A percentile compares a stretch with the other conserved stretches of the same genome.
phyloP scores from a whole-genome alignment of 805 yeast genomes.

The Saturnispora zaruensis region DNA sequence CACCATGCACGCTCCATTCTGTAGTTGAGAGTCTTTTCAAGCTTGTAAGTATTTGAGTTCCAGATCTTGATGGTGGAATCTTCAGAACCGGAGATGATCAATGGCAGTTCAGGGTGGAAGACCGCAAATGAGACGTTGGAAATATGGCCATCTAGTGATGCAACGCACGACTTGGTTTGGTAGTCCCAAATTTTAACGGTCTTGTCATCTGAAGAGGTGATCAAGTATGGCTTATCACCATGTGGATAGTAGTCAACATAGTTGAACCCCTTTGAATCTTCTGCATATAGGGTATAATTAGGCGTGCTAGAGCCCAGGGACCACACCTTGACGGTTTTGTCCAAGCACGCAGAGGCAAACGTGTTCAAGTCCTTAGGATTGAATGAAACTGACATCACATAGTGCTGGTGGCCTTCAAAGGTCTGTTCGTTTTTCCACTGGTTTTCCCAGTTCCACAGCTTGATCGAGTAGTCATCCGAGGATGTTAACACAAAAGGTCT shows the following conservation, averaged over 20 bases:
- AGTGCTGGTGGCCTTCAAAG: slow-evolving; percentile 93
- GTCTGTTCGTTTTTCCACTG: slow-evolving; percentile 85
- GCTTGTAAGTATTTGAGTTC: slow-evolving; percentile 89
- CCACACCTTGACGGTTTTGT: slow-evolving; percentile 96
- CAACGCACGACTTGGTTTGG: slow-evolving; percentile 92
- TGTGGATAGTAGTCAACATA: slow-evolving; percentile 95
- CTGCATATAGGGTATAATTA: slow-evolving; percentile 86
- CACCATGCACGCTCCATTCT: slow-evolving; percentile 98
- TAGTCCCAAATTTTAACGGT: slow-evolving; percentile 92
- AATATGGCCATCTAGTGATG: slow-evolving; percentile 88
- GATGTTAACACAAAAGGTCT: slow-evolving; percentile 84
- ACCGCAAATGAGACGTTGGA: slow-evolving; percentile 94
- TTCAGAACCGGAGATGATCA: slow-evolving; percentile 93
- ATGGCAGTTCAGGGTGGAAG: slow-evolving; percentile 95
- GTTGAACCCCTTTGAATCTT: slow-evolving; percentile 89
- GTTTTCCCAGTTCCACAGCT: slow-evolving; percentile 96
- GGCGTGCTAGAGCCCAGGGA: slow-evolving; percentile 80
- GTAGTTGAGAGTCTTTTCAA: slow-evolving; percentile 84
- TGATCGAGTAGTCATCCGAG: slow-evolving; percentile 85
- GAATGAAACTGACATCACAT: slow-evolving; percentile 88
- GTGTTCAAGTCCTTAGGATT: slow-evolving; percentile 97
- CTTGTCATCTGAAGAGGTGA: slow-evolving; percentile 85
- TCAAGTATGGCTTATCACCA: slow-evolving; percentile 92
- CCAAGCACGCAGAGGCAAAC: slow-evolving; percentile 95
- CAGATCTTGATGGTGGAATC: slow-evolving; percentile 91